Conservation (phyloP, 2,329 filamentous ascomycete genomes). For the Ophiostoma sp. region DNA sequence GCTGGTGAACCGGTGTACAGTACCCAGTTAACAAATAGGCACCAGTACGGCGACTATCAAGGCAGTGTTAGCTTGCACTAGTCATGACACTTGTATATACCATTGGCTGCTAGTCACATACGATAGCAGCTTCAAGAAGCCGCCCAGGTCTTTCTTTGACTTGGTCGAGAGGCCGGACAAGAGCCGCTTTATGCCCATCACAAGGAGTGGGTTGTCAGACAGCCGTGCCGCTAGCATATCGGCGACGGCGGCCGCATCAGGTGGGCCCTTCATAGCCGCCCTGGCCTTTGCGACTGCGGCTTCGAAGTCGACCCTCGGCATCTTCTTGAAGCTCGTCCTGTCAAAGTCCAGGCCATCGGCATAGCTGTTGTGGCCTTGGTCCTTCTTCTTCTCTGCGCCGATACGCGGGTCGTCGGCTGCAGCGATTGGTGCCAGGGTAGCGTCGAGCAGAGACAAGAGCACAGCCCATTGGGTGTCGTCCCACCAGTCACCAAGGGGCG, state of each 20-base stretch:
- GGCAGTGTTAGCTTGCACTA: neutral
- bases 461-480: constrained; percentile 49
- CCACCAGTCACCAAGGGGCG: constrained; percentile 36
- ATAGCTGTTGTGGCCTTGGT: neutral
- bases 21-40: constrained; percentile 64
- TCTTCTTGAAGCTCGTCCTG: constrained; percentile 38
- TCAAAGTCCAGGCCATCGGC: constrained; percentile 30
- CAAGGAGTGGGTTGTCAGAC: constrained; percentile 49
- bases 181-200: constrained; percentile 43
- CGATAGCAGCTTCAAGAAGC: constrained; percentile 40
- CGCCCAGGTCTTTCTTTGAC: constrained; percentile 36
- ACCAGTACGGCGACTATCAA: constrained; percentile 41
- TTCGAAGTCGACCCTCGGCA: constrained; percentile 48
- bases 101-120: constrained; percentile 27
- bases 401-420: constrained; percentile 32
- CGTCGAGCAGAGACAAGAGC: constrained; percentile 51
- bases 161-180: constrained; percentile 35
- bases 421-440: constrained; percentile 55
- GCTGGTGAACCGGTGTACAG: constrained; percentile 54
- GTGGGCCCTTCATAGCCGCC: constrained; percentile 35
- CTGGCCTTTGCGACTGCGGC: constrained; percentile 39
- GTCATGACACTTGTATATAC: neutral
- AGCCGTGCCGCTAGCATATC: constrained; percentile 50
- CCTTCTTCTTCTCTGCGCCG: neutral
- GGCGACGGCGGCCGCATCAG: constrained; percentile 40